Percentiles rank a stretch among this genome's conserved stretches.
Evolutionary conservation across 2,329 filamentous ascomycete species (phyloP).

Genomic region (Cadophora gregata): DNA sequence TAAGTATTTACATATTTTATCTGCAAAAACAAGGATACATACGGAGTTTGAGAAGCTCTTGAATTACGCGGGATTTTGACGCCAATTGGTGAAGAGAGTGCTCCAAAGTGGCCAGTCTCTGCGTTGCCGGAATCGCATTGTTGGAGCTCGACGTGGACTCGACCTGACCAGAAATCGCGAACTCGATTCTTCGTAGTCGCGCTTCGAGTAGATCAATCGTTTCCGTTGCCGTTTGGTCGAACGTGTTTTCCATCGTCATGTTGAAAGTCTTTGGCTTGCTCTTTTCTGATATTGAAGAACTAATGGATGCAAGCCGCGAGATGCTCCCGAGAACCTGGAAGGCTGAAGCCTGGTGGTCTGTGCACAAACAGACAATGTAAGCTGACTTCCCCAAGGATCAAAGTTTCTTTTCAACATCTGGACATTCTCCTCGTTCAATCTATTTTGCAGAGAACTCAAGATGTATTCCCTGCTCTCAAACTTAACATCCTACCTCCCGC

Average conservation of each 20-base stretch:
- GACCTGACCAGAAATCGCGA: conserved; percentile 36
- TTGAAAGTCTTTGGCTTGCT: neutral
- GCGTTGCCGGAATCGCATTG: conserved; percentile 21
- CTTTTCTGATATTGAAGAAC: neutral
- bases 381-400: neutral
- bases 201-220: conserved; percentile 44
- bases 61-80: conserved; percentile 42
- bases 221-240: conserved; percentile 42
- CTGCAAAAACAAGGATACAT: conserved; percentile 15
- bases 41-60: conserved; percentile 44
- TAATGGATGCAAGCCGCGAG: too few species aligned
- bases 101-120: conserved; percentile 33
- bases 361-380: conserved; percentile 8
- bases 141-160: conserved; percentile 12
- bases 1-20: conserved; percentile 17
- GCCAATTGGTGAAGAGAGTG: conserved; percentile 39
- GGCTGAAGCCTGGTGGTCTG: conserved; percentile 10
- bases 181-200: conserved; percentile 42
- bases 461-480: conserved; percentile 15
- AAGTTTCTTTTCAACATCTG: neutral
- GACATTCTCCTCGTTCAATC: neutral
- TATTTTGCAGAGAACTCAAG: neutral
- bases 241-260: conserved; percentile 39
- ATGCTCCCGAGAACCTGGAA: too few species aligned
- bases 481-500: conserved; percentile 39